Percentiles rank a stretch among this genome's conserved stretches.
Conservation (phyloP, 441 rosid genomes). For the Pelargonium myrrhifolium region DNA sequence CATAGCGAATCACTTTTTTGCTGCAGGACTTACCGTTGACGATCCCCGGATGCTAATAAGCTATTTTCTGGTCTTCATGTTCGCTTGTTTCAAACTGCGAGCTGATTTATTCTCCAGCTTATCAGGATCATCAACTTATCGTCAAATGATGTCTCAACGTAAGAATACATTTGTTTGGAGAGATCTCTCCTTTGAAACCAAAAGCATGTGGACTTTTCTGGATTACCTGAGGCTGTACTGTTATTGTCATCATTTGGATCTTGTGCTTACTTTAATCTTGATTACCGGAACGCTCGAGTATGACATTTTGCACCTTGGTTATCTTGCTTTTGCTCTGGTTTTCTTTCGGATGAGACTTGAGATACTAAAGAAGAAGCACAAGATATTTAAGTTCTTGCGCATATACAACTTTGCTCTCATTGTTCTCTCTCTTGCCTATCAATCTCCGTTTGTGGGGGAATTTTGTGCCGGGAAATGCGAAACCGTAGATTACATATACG, state of each 20-base stretch:
- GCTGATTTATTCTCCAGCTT: conserved; percentile 73
- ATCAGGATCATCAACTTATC: conserved; percentile 58
- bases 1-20: conserved; percentile 15
- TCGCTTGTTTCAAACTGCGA: conserved; percentile 86
- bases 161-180: conserved; percentile 83
- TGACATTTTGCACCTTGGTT: conserved; percentile 95
- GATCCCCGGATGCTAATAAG: conserved; percentile 80
- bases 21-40: conserved; percentile 78
- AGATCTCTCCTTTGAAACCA: conserved; percentile 92
- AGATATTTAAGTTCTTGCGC: conserved; percentile 87
- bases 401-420: conserved; percentile 85
- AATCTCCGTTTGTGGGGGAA: conserved; percentile 92
- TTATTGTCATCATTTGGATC: conserved; percentile 88
- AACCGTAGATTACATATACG: conserved; percentile 57
- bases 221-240: conserved; percentile 89
- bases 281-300: conserved; percentile 96
- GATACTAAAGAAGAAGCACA: conserved; percentile 87
- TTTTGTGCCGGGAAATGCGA: conserved; percentile 54
- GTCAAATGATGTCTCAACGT: conserved; percentile 77
- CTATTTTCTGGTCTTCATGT: conserved; percentile 78
- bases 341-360: conserved; percentile 94
- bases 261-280: conserved; percentile 84
- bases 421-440: conserved; percentile 89
- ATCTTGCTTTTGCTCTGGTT: conserved; percentile 96
- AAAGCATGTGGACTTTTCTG: conserved; percentile 97